Evolutionary conservation across 2,329 filamentous ascomycete species (phyloP), one percentile per base, ranked within the genome.

Genomic region (Colletotrichum noveboracense): DNA sequence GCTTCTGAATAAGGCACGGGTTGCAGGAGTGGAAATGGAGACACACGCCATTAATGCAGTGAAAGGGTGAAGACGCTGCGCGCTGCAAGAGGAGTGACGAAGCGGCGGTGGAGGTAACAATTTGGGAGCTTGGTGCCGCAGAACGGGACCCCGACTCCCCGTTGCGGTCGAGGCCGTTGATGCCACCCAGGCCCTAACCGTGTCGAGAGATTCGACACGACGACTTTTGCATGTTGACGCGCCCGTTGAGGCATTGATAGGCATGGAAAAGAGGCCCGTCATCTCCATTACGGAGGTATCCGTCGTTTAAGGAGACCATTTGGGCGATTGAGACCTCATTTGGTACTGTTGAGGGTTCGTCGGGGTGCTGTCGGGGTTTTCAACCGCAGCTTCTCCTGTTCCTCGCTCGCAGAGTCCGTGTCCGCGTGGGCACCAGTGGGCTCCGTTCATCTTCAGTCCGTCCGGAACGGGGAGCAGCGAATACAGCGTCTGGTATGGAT

Each of bases 1-100:
- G 3, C 21, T 66, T 30, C 61, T 56, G 34, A 30, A 66, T 34
- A 28, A 34, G 52, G 48, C 21, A 71, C 26, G 43, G 26, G n/a
- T 64, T 48, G 71, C 26, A 14, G 43, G 16, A 26, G 36, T 56
- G 62, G 28, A 61, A 66, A 36, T 62, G 36, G 38, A 24, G 6
- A 52, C 30, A 36, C 72, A 71, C 55, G 72, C 68, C 72, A 71
- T 62, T 4, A 34, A 71, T 75, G 68, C 72, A 71, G 72, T 71
- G 72, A 56, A 75, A 24, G 30, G 32, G 30, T 48, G 69, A 43
- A 52, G 43, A 67, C 32, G 62, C 58, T 34, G 30, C 58, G 32
- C 12, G 28, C 18, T 21, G 58, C 52, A 24, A 14, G 58, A 66
- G 24, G 5, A 24, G 61, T 21, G 36, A 52, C 24, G 36, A 62